These are phyloP conservation scores for Suillus occidentalis DNA, from an alignment of 768 basidiomycete genomes.

Conservation along the genomic window DNA sequence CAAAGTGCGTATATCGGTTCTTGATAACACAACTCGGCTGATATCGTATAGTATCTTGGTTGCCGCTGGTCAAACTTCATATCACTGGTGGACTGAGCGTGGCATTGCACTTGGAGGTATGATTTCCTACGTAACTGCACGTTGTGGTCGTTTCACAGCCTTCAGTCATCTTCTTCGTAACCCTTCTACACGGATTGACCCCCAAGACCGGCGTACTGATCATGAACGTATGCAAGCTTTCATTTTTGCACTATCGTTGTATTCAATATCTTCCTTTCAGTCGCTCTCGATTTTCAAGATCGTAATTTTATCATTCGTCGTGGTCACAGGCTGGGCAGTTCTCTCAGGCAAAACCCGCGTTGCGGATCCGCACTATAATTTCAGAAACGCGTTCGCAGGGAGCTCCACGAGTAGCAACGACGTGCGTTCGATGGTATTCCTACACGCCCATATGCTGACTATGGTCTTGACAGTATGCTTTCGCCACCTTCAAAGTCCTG, in stretches of 20 bases:
- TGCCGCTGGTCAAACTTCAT: constrained; percentile 39
- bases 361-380: constrained; percentile 55
- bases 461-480: constrained; percentile 50
- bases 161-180: constrained; percentile 51
- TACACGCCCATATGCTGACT: background rate
- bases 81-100: constrained; percentile 48
- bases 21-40: background rate
- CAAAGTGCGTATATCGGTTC: constrained; percentile 25
- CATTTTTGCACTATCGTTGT: background rate
- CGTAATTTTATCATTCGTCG: constrained; percentile 51
- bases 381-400: constrained; percentile 56
- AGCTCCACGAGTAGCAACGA: constrained; percentile 54
- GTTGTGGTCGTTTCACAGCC: background rate
- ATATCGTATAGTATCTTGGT: constrained; percentile 45
- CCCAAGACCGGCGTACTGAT: constrained; percentile 48
- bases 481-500: constrained; percentile 60
- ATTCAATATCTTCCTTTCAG: constrained; percentile 26
- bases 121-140: constrained; percentile 4
- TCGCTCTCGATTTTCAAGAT: constrained; percentile 54
- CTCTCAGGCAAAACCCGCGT: constrained; percentile 57
- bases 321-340: constrained; percentile 60
- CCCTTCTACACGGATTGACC: constrained; percentile 51
- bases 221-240: constrained; percentile 48
- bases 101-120: constrained; percentile 59
- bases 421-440: constrained; percentile 21